These are phyloP conservation scores for Endoconidiophora laricicola DNA, from an alignment of 2,329 filamentous ascomycete genomes.

Conservation along the genomic window DNA sequence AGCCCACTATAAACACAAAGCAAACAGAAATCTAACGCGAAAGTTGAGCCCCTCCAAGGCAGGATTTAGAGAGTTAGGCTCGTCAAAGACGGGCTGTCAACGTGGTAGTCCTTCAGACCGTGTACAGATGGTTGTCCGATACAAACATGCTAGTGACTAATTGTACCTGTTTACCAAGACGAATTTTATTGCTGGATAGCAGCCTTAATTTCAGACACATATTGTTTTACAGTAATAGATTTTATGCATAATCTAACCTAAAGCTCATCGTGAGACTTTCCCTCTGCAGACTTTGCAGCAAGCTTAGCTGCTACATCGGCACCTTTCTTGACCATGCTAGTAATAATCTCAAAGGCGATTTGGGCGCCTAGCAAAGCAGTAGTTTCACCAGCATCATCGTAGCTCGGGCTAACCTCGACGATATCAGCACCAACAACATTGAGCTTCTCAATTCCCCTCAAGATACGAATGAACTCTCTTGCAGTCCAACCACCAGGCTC, in stretches of 20 bases:
- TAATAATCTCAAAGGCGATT: constrained; percentile 69
- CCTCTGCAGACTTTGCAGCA: background rate
- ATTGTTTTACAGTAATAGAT: too few species aligned
- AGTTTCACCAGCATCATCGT: constrained; percentile 60
- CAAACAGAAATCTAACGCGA: too few species aligned
- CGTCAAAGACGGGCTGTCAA: too few species aligned
- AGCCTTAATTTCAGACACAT: too few species aligned
- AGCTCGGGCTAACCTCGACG: constrained; percentile 73
- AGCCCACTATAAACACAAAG: too few species aligned
- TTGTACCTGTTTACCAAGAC: too few species aligned
- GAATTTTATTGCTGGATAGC: too few species aligned
- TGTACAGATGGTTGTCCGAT: too few species aligned
- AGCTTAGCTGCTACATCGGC: background rate
- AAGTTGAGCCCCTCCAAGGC: too few species aligned
- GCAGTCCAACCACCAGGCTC: constrained; percentile 88
- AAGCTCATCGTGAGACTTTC: constrained; percentile 3
- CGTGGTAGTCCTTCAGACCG: too few species aligned
- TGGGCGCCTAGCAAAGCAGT: constrained; percentile 68
- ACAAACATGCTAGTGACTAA: too few species aligned
- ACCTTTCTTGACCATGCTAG: constrained; percentile 46
- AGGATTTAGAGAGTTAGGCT: too few species aligned
- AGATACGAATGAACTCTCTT: constrained; percentile 66
- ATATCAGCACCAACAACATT: constrained; percentile 83
- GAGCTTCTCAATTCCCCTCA: constrained; percentile 64
- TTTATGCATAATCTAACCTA: background rate